A percentile compares a stretch with the other conserved stretches of the same genome.
phyloP scores from a whole-genome alignment of 192 early-diverging fungal species.

The Endogone sp. region DNA sequence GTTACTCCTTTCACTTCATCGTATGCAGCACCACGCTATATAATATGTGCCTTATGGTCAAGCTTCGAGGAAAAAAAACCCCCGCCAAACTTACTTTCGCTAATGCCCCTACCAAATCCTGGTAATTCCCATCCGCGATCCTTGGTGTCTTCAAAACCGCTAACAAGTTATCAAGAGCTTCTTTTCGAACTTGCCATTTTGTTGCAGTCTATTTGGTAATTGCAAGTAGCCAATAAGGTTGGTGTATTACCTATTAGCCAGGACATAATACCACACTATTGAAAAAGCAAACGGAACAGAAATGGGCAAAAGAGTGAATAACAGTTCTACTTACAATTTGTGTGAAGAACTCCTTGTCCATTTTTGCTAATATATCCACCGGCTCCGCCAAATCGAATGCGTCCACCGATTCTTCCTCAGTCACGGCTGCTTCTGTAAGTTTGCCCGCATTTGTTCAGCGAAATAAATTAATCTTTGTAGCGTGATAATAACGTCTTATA shows the following conservation, averaged over 20 bases:
- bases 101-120: conserved; percentile 77
- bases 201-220: conserved; percentile 47
- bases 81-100: conserved; percentile 58
- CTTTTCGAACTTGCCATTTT: conserved; percentile 98
- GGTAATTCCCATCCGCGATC: conserved; percentile 71
- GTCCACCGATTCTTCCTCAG: conserved; percentile 62
- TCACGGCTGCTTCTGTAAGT: conserved; percentile 36
- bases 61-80: background rate
- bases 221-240: too few relatives aligned
- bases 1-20: background rate
- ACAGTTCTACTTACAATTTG: conserved; percentile 56
- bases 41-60: too few relatives aligned
- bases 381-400: conserved; percentile 84
- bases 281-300: too few relatives aligned
- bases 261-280: too few relatives aligned
- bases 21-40: background rate
- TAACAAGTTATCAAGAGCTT: conserved; percentile 76
- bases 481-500: too few relatives aligned
- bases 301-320: too few relatives aligned
- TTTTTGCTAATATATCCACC: conserved; percentile 85
- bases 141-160: conserved; percentile 68
- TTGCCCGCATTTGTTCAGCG: too few relatives aligned
- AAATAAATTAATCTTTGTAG: too few relatives aligned
- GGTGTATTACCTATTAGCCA: too few relatives aligned
- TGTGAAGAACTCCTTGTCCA: conserved; percentile 78